A percentile compares a stretch with the other conserved stretches of the same genome.
These are phyloP conservation scores for Penicillium psychrosexuale DNA, from an alignment of 2,329 filamentous ascomycete genomes.

Conservation along the genomic window DNA sequence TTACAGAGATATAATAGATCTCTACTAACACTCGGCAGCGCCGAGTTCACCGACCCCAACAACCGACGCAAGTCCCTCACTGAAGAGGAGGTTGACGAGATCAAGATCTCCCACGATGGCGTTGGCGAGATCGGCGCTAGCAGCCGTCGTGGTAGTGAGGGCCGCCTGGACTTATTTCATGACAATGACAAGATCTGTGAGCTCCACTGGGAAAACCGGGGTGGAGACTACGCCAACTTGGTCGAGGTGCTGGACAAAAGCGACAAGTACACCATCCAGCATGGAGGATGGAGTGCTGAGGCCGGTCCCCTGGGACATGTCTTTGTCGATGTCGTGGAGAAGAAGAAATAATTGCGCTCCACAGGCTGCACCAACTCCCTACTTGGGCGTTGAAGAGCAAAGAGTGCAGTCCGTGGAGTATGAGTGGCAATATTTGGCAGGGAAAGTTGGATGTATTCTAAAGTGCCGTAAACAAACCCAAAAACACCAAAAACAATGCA, in stretches of 20 bases:
- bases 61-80: constrained; percentile 24
- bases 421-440: not conserved
- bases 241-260: constrained; percentile 28
- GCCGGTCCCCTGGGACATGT: constrained; percentile 32
- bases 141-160: constrained; percentile 33
- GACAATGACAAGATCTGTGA: constrained; percentile 33
- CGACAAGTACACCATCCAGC: constrained; percentile 27
- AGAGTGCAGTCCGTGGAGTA: constrained; percentile 1
- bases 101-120: constrained; percentile 27
- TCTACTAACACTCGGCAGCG: constrained; percentile 18
- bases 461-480: not conserved
- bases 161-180: constrained; percentile 33
- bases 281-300: constrained; percentile 32
- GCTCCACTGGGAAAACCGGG: constrained; percentile 34
- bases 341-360: constrained; percentile 23
- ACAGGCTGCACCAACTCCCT: constrained; percentile 1
- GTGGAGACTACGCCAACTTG: constrained; percentile 21
- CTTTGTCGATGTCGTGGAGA: constrained; percentile 27
- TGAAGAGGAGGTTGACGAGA: constrained; percentile 32
- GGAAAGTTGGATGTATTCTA: not conserved
- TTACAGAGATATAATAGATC: not conserved
- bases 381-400: not conserved
- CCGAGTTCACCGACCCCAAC: constrained; percentile 28
- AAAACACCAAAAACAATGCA: not conserved
- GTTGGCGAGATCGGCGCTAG: constrained; percentile 32